Evolutionary conservation across 441 rosid genomes (phyloP), one percentile per base, ranked within the genome.

Genomic region (Theobroma grandiflorum): DNA sequence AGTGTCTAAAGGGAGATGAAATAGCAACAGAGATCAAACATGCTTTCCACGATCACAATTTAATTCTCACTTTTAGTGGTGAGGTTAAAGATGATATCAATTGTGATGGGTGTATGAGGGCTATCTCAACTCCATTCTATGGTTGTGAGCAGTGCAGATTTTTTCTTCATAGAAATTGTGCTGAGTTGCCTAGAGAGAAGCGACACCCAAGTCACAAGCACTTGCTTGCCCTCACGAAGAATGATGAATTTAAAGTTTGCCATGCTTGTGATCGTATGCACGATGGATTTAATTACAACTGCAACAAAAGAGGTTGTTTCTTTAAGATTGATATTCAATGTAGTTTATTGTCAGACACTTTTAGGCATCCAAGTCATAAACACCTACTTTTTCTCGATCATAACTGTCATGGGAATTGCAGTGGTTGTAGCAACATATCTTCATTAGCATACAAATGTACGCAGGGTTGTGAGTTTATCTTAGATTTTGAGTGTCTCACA

Each of bases 121-220:
- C 66, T 2, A 58, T 57, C 33, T 74, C 77, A 3, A 26, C 18
- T 37, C 6, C 66, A 3, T 58, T 58, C 45, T 74, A 57, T n/a
- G n/a, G 37, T 11, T 55, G 66, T 59, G 18, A 42, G 11, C 37
- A 40, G 6, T 57, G 77, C 18, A 33, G 8, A 16, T 74, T 38
- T 31, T 74, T 58, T 58, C 65, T 74, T n/a, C 77, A 74, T 65
- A n/a, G 40, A 38, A 3, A 1, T 50, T 74, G 77, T 59, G 65
- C 26, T 58, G 66, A 57, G 22, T 42, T 74, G 22, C 15, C 33
- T 33, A 35, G 22, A 35, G 20, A 8, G 52, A 38, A 22, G 10
- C 35, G 15, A 9, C 67, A 58, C 18, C 61, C 50, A 12, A 20
- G 20, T 11, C 64, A 58, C 35, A 42, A 40, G 33, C 64, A 57